phyloP scores from a whole-genome alignment of 2,329 filamentous ascomycete genomes.

The Pestalotiopsis sp. region DNA sequence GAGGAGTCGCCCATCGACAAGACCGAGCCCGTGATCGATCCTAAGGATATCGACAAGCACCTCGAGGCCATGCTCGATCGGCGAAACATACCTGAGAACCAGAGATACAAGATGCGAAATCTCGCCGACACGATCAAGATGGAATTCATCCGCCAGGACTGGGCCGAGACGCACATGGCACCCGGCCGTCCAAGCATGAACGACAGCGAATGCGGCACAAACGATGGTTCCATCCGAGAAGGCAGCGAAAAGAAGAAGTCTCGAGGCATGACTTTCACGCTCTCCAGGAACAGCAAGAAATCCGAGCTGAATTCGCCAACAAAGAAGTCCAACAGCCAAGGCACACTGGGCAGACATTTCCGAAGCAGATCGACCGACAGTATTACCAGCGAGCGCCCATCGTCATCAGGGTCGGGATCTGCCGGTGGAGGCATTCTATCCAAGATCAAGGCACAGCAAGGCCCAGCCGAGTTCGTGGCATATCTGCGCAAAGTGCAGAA shows the following conservation, averaged over 20 bases:
- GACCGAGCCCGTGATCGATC: conserved; percentile 56
- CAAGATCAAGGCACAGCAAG: conserved; percentile 73
- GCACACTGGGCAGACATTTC: conserved; percentile 63
- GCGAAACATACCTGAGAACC: conserved; percentile 90
- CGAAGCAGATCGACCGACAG: conserved; percentile 75
- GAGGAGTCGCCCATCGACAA: conserved; percentile 39
- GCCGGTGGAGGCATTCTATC: conserved; percentile 56
- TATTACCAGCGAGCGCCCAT: conserved; percentile 61
- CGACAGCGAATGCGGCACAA: conserved; percentile 43
- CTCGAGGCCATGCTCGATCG: conserved; percentile 74
- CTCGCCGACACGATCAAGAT: conserved; percentile 89
- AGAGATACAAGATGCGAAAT: conserved; percentile 92
- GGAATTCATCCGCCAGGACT: conserved; percentile 91
- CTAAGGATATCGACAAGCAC: conserved; percentile 58
- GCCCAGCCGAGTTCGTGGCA: conserved; percentile 81
- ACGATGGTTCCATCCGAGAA: conserved; percentile 40
- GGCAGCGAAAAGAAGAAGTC: conserved; percentile 58
- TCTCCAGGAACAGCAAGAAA: conserved; percentile 61
- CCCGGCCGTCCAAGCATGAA: conserved; percentile 30
- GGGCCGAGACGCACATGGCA: conserved; percentile 58
- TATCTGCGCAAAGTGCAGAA: conserved; percentile 82
- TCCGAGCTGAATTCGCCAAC: conserved; percentile 66
- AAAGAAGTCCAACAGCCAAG: conserved; percentile 75
- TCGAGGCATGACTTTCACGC: conserved; percentile 77
- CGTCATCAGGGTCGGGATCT: conserved; percentile 55